phyloP scores from a whole-genome alignment of 2,329 filamentous ascomycete genomes.

The Penicillium griseofulvum region DNA sequence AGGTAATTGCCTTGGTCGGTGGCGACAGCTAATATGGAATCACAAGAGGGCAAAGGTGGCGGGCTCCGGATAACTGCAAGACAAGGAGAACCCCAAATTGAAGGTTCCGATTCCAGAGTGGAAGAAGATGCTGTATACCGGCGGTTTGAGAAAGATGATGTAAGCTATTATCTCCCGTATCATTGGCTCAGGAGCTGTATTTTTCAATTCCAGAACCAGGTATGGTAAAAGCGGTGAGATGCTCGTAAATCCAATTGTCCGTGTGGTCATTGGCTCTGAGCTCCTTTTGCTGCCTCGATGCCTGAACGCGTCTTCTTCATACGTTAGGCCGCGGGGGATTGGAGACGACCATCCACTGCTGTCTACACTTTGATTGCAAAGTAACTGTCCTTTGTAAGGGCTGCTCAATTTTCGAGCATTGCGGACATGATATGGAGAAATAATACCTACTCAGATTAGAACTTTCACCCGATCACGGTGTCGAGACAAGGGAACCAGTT shows the following conservation, averaged over 20 bases:
- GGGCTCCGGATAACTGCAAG: slow-evolving; percentile 15
- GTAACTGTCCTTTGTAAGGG: neutral
- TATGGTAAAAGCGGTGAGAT: slow-evolving; percentile 23
- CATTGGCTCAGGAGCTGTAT: slow-evolving; percentile 9
- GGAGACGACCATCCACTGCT: slow-evolving; percentile 1
- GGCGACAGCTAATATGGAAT: slow-evolving; percentile 7
- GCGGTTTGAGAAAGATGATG: slow-evolving; percentile 9
- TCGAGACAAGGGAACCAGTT: neutral
- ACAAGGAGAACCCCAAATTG: slow-evolving; percentile 24
- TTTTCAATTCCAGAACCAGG: neutral
- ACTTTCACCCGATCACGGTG: neutral
- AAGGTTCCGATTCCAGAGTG: slow-evolving; percentile 11
- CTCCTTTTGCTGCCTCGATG: slow-evolving; percentile 1
- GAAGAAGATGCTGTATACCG: slow-evolving; percentile 16
- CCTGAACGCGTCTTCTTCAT: neutral
- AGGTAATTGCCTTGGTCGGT: slow-evolving; percentile 1
- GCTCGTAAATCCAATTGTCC: slow-evolving; percentile 19
- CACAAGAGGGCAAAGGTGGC: slow-evolving; percentile 15
- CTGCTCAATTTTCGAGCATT: neutral
- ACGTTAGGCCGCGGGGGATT: neutral
- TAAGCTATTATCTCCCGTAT: slow-evolving; percentile 6
- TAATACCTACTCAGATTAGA: slow-evolving; percentile 1
- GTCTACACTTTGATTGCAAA: neutral
- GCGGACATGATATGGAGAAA: neutral
- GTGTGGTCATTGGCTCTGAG: slow-evolving; percentile 16